phyloP scores from a whole-genome alignment of 1,284 basidiomycete species.

The Lentinula novae-zelandiae region DNA sequence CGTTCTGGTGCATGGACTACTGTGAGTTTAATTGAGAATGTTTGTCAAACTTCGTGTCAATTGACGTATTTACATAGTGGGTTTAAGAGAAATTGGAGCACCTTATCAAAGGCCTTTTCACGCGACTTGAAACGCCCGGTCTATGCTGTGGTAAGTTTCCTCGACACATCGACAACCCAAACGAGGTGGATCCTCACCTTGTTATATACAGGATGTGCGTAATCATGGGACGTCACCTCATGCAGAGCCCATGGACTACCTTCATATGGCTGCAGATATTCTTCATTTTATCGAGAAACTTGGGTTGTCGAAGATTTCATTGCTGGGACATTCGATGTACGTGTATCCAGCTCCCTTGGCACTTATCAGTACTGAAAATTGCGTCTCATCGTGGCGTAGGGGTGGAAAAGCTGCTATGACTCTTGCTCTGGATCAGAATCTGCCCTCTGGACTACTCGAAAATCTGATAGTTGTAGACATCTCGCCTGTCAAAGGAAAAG shows the following conservation, averaged over 20 bases:
- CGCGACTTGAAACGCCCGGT: constrained; percentile 57
- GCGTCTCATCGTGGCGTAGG: constrained; percentile 36
- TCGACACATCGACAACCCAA: not conserved
- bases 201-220: constrained; percentile 60
- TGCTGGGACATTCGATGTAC: constrained; percentile 86
- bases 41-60: not conserved
- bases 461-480: constrained; percentile 80
- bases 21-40: constrained; percentile 1
- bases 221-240: constrained; percentile 84
- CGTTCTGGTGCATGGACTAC: constrained; percentile 13
- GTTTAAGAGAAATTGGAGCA: constrained; percentile 78
- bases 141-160: constrained; percentile 56
- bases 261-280: constrained; percentile 71
- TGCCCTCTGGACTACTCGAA: constrained; percentile 46
- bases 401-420: constrained; percentile 88
- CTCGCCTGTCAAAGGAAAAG: constrained; percentile 59
- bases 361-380: not conserved
- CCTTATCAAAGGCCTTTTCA: constrained; percentile 66
- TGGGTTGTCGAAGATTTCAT: constrained; percentile 53
- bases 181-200: not conserved
- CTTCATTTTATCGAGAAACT: constrained; percentile 53
- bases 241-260: constrained; percentile 64
- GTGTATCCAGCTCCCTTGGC: constrained; percentile 20
- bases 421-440: constrained; percentile 58
- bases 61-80: constrained; percentile 42